phyloP scores from a whole-genome alignment of 2,329 filamentous ascomycete species.

The Coniochaeta prunicola region DNA sequence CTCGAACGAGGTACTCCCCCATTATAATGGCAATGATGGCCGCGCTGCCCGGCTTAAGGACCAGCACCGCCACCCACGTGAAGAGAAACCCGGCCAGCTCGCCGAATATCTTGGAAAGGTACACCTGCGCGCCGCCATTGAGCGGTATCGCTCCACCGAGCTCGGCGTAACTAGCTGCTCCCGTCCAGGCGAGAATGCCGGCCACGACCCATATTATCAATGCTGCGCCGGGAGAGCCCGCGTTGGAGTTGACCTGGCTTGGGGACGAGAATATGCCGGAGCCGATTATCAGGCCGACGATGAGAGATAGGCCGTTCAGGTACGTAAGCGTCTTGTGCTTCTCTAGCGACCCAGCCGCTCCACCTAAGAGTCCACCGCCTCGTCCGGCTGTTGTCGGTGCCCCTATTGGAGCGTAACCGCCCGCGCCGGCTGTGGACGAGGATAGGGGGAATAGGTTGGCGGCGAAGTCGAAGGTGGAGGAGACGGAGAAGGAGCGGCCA shows the following conservation, averaged over 20 bases:
- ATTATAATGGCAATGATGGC: constrained; percentile 98
- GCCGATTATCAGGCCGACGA: constrained; percentile 90
- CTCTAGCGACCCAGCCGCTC: constrained; percentile 64
- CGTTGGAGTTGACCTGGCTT: constrained; percentile 84
- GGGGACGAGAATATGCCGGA: constrained; percentile 95
- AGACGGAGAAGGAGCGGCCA: constrained; percentile 75
- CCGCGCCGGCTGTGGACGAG: constrained; percentile 57
- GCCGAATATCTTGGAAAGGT: constrained; percentile 92
- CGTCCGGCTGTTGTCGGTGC: constrained; percentile 56
- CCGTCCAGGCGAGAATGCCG: constrained; percentile 92
- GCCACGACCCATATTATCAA: constrained; percentile 89
- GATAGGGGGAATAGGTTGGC: constrained; percentile 87
- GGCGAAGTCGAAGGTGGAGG: constrained; percentile 93
- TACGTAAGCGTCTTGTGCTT: constrained; percentile 95
- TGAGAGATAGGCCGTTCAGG: constrained; percentile 83
- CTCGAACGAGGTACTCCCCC: constrained; percentile 91
- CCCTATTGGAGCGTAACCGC: constrained; percentile 80
- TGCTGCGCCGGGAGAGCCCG: constrained; percentile 83
- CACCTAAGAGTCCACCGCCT: constrained; percentile 52
- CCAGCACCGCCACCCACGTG: constrained; percentile 90
- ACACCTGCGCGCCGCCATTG: constrained; percentile 90
- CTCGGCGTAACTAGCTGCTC: constrained; percentile 90
- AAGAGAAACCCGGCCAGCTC: constrained; percentile 91
- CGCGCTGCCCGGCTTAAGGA: constrained; percentile 86
- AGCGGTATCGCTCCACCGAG: constrained; percentile 91